These are phyloP conservation scores for Fusarium humuli DNA, from an alignment of 2,329 filamentous ascomycete species.

Conservation along the genomic window DNA sequence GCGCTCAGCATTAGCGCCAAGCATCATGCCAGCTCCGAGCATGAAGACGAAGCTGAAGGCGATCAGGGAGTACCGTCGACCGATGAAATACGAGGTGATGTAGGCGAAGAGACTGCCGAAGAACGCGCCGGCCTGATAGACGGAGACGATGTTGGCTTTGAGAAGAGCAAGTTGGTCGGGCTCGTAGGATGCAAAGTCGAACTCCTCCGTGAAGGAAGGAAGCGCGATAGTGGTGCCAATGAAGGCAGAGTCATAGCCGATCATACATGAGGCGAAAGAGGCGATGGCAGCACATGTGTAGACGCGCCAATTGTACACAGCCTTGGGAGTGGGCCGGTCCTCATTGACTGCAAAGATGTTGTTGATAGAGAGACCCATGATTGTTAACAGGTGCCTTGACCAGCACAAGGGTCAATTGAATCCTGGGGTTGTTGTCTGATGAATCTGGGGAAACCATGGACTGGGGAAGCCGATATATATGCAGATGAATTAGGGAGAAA, in stretches of 20 bases:
- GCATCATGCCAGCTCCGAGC: conserved; percentile 77
- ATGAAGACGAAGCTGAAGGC: conserved; percentile 73
- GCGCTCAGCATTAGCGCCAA: conserved; percentile 70
- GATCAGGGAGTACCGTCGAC: conserved; percentile 72
- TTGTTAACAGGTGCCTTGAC: background rate
- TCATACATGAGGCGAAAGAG: conserved; percentile 68
- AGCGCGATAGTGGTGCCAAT: conserved; percentile 81
- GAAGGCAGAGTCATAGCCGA: conserved; percentile 77
- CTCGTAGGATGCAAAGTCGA: conserved; percentile 67
- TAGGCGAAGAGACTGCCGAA: conserved; percentile 81
- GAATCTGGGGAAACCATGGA: background rate
- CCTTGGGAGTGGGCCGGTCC: conserved; percentile 66
- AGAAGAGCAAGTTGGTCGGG: conserved; percentile 64
- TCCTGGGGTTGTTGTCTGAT: background rate
- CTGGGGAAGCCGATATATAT: background rate
- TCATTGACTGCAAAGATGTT: conserved; percentile 64
- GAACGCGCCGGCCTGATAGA: conserved; percentile 86
- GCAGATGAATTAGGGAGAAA: background rate
- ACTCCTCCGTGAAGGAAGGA: conserved; percentile 75
- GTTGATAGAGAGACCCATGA: conserved; percentile 47
- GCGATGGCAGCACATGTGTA: conserved; percentile 65
- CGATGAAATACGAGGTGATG: conserved; percentile 72
- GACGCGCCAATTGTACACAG: conserved; percentile 71
- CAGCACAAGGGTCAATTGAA: background rate
- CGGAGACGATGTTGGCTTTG: conserved; percentile 81